Evolutionary conservation across 1,139 yeast genomes (phyloP).

Genomic region (Geotrichum carabidarum): DNA sequence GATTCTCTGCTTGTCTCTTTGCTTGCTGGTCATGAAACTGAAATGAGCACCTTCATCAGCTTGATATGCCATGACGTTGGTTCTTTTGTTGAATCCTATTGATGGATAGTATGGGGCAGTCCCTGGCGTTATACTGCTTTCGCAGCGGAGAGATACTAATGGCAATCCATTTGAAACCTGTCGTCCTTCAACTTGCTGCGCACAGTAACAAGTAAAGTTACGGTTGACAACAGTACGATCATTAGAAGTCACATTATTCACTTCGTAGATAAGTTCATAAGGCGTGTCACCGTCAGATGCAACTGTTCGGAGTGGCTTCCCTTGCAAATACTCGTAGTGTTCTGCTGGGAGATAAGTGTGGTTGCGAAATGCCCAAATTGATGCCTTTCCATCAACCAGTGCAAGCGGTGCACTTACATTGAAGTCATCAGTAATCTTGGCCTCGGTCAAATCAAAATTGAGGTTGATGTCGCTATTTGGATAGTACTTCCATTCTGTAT

Average conservation of each 20-base stretch:
- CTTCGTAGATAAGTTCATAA: not conserved
- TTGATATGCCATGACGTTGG: not conserved
- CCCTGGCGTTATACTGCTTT: not conserved
- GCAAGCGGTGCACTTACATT: constrained; percentile 5
- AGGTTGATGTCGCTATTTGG: not conserved
- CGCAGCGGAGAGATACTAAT: not conserved
- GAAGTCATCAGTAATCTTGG: not conserved
- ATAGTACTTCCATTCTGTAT: not conserved
- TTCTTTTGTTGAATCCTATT: constrained; percentile 1
- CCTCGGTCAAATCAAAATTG: not conserved
- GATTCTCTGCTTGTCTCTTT: constrained; percentile 3
- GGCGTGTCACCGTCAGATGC: not conserved
- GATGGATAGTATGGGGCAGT: constrained; percentile 2
- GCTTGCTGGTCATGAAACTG: constrained; percentile 1
- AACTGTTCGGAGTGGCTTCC: not conserved
- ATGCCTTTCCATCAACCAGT: not conserved
- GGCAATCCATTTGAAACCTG: constrained; percentile 2
- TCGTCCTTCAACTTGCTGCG: not conserved
- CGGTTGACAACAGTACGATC: not conserved
- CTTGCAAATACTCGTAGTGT: not conserved
- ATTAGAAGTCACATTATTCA: not conserved
- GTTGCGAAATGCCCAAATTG: not conserved
- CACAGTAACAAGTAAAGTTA: constrained; percentile 3
- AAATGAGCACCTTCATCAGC: constrained; percentile 1
- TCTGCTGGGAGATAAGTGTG: constrained; percentile 7